A percentile compares a stretch with the other conserved stretches of the same genome.
Conservation (phyloP, 345 rosid species). For the Nasturtium officinale region DNA sequence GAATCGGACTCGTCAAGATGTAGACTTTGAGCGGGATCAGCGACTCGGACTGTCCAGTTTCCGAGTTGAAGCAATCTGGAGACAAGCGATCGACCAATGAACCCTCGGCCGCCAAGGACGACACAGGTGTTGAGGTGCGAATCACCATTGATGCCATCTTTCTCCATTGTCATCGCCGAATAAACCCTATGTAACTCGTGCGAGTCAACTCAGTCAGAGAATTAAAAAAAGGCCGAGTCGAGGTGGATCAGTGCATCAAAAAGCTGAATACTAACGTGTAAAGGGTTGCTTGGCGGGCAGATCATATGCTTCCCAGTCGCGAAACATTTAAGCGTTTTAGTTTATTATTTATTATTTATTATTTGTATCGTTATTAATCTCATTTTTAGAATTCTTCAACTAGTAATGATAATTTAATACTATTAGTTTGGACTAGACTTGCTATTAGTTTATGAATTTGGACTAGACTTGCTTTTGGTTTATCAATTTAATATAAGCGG, state of each 20-base stretch:
- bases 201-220: slow-evolving; percentile 40
- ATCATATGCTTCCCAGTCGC: slow-evolving; percentile 18
- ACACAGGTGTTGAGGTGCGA: slow-evolving; percentile 60
- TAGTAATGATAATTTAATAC: neutral
- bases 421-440: neutral
- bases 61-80: slow-evolving; percentile 62
- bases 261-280: slow-evolving; percentile 15
- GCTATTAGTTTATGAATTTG: too few relatives aligned
- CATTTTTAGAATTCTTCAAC: neutral
- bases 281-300: slow-evolving; percentile 43
- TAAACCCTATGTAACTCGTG: slow-evolving; percentile 18
- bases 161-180: slow-evolving; percentile 41
- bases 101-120: slow-evolving; percentile 85
- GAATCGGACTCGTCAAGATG: slow-evolving; percentile 58
- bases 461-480: neutral
- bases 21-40: slow-evolving; percentile 62
- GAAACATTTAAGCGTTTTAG: slow-evolving; percentile 2
- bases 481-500: too few relatives aligned
- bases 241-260: slow-evolving; percentile 27
- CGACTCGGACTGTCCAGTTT: slow-evolving; percentile 80
- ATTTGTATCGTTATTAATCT: neutral
- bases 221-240: slow-evolving; percentile 16
- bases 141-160: slow-evolving; percentile 46
- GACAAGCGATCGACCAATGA: slow-evolving; percentile 80
- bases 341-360: neutral